Evolutionary conservation across 2,329 filamentous ascomycete species (phyloP), one percentile per base, ranked within the genome.

Genomic region (Stachybotrys elegans): DNA sequence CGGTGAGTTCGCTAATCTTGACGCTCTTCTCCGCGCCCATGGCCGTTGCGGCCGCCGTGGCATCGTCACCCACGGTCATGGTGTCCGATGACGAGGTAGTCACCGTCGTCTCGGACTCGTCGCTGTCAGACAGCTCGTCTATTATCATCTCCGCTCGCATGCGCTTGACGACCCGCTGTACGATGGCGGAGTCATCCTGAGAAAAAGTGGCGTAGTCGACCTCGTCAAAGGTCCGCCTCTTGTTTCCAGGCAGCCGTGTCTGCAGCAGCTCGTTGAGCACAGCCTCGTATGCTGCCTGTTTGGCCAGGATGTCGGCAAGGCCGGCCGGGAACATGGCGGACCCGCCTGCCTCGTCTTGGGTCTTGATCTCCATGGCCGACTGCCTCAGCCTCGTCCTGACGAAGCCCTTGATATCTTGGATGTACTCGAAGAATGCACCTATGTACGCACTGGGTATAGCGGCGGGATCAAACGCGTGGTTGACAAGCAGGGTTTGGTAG

Each of bases 401-500:
- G 48, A 78, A 79, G 29, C 90, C 87, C 68, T 91, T 84, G 44
- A 96, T 68, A 41, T 89, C 88, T 46, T 78, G 72, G 51, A 96
- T 79, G 67, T 96, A 97, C 42, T 80, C 75, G 59, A 85, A 79
- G 34, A 96, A 80, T 19, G 81, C 73, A 38, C 78, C 68, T 46
- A 88, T 82, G 65, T 92, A 79, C 47, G 76, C 69, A 14, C 82
- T 68, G 1, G 90, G 88, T 35, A 96, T 78, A 49, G 79, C 77
- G 54, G 82, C 78, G 51, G 81, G 68, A 53, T 87, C 82, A 60
- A 94, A 88, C 37, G 86, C 69, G 69, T 94, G 83, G 63, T 93
- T 92, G 59, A 96, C 79, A 12, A 96, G 73, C 54, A 88, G 81
- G 43, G 84, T 88, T 65, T 96, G 91, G 59, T 89, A 82, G 55